Evolutionary conservation across 768 basidiomycete species (phyloP).

Genomic region (Mycena galericulata): DNA sequence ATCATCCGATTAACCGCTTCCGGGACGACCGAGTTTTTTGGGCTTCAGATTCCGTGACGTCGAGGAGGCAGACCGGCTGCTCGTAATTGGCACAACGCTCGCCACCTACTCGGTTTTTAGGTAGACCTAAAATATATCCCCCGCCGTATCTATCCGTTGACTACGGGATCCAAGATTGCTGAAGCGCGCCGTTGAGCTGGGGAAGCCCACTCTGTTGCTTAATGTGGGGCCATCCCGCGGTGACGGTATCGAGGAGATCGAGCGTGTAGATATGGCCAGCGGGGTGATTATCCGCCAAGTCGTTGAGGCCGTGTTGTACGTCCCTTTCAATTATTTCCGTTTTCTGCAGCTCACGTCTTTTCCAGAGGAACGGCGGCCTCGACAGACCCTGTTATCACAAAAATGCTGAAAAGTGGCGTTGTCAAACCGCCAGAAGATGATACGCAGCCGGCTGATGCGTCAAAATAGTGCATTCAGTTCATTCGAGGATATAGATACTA

Average conservation of each 20-base stretch:
- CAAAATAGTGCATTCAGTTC: conserved; percentile 10
- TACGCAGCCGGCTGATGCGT: conserved; percentile 32
- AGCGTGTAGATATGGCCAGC: conserved; percentile 83
- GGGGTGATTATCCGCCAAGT: conserved; percentile 80
- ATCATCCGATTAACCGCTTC: not conserved
- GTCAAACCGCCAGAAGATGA: conserved; percentile 61
- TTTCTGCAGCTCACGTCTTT: not conserved
- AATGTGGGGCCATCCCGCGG: conserved; percentile 93
- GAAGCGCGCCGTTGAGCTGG: conserved; percentile 79
- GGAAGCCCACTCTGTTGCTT: conserved; percentile 84
- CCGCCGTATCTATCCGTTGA: not conserved
- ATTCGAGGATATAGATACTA: not conserved
- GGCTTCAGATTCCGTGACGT: conserved; percentile 65
- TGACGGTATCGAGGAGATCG: conserved; percentile 74
- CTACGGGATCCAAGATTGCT: conserved; percentile 64
- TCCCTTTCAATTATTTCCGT: conserved; percentile 28
- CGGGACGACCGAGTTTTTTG: too few relatives aligned
- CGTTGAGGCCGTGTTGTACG: conserved; percentile 71
- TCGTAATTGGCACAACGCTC: conserved; percentile 90
- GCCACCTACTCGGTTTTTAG: conserved; percentile 95
- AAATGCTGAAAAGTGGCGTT: conserved; percentile 71
- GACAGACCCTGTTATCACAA: conserved; percentile 58
- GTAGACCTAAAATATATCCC: conserved; percentile 49
- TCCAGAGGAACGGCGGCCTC: conserved; percentile 59
- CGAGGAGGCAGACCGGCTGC: conserved; percentile 71